Evolutionary conservation across 1,284 basidiomycete genomes (phyloP), one percentile per base, ranked within the genome.

Genomic region (Caloboletus inedulis): DNA sequence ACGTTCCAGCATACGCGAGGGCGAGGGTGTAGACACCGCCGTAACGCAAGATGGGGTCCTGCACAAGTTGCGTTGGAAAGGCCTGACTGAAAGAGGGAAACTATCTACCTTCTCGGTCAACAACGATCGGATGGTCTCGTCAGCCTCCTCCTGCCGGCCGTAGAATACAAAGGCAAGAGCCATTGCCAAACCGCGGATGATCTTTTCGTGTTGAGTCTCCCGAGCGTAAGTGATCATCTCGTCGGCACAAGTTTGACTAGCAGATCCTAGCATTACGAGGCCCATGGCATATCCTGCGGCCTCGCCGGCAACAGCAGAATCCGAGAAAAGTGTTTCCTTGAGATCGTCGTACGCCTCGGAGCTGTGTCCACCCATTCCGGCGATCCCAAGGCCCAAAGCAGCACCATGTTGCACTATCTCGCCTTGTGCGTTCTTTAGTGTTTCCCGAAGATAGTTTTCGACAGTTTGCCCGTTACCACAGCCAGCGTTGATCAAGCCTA

Each of bases 191-290:
- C 94, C 93, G 47, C 95, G 86, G 55, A 98, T 97, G 64, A 98
- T 98, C 76, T 98, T 98, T 77, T 98, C 95, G 68, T 98, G 95
- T 64, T 95, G 92, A 1, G 95, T 98, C 68, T 98, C 95, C 55
- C 88, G 82, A 21, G 95, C 93, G 66, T 98, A 98, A 42, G 87
- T 81, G 51, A 97, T 75, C 94, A 97, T 98, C 73, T 98, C 95
- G 23, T 91, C 86, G 21, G 93, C 83, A 45, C 85, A 84, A 37
- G 83, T 86, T 41, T 78, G 76, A 49, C 84, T 86, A 16, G 84
- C 94, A 6, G 91, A 94, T 23, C 93, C 95, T 14, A 98, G 80
- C 94, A 97, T 97, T 66, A 97, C 82, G 49, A 98, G 77, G 48
- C 95, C 95, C 93, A 98, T 97, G 2, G 92, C 90, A 71, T 92